Conservation (phyloP, 2,329 filamentous ascomycete species). For the Fusarium robinianum region DNA sequence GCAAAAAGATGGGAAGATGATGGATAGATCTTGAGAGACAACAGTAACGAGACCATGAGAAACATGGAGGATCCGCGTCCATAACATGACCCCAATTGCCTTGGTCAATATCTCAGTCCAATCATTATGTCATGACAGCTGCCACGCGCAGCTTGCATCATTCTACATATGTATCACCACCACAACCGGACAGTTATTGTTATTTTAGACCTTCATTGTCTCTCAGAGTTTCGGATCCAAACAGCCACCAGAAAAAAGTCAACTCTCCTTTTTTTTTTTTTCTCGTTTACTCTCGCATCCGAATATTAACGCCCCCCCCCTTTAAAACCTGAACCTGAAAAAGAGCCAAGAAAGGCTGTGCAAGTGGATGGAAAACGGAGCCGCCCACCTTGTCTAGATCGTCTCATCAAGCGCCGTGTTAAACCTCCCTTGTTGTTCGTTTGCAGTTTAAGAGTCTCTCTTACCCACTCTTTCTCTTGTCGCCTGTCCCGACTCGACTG, state of each 20-base stretch:
- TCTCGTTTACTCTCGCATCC: background rate
- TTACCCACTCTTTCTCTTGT: constrained; percentile 14
- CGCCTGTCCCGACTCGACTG: too few relatives aligned
- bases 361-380: constrained; percentile 3
- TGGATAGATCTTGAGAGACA: too few relatives aligned
- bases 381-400: background rate
- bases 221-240: constrained; percentile 24
- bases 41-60: too few relatives aligned
- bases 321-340: background rate
- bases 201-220: constrained; percentile 31
- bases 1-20: too few relatives aligned
- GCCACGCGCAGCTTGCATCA: too few relatives aligned
- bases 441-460: constrained; percentile 4
- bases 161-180: background rate
- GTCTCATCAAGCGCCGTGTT: constrained; percentile 22
- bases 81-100: background rate
- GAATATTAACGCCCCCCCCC: background rate
- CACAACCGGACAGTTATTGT: background rate
- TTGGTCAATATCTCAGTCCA: background rate
- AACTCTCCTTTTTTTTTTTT: constrained; percentile 8
- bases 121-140: too few relatives aligned
- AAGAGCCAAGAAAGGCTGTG: constrained; percentile 30
- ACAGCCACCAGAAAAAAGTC: constrained; percentile 20
- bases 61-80: too few relatives aligned
- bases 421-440: constrained; percentile 5